These are phyloP conservation scores for Rickenella mellea DNA, from an alignment of 768 basidiomycete genomes.

Conservation along the genomic window DNA sequence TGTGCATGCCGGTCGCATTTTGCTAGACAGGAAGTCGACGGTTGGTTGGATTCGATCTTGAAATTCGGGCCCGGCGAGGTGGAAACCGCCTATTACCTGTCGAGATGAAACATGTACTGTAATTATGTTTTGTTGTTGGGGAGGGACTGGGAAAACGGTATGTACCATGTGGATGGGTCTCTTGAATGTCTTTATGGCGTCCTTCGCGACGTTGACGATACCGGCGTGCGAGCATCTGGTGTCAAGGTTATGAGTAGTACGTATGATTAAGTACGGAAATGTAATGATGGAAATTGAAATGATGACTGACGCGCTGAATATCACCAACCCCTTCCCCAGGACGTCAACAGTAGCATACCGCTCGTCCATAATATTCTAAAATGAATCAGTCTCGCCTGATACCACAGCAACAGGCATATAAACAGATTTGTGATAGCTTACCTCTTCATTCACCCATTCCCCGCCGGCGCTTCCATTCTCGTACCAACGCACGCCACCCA, in stretches of 20 bases:
- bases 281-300: background rate
- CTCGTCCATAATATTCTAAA: constrained; percentile 74
- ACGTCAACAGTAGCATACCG: constrained; percentile 72
- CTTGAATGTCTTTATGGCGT: constrained; percentile 51
- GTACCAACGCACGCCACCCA: constrained; percentile 58
- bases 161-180: constrained; percentile 71
- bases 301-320: constrained; percentile 70
- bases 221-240: constrained; percentile 70
- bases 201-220: constrained; percentile 73
- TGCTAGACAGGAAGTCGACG: constrained; percentile 56
- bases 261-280: background rate
- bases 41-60: constrained; percentile 57
- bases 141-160: background rate
- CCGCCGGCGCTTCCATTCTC: constrained; percentile 18
- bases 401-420: background rate
- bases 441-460: constrained; percentile 50
- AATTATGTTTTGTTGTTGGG: no score
- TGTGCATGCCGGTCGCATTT: constrained; percentile 50
- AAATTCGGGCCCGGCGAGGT: constrained; percentile 68
- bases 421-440: constrained; percentile 14
- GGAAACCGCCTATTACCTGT: constrained; percentile 73
- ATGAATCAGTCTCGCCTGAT: background rate
- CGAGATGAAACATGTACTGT: background rate
- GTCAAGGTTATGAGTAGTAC: no score
- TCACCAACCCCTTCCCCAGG: constrained; percentile 68